phyloP scores from a whole-genome alignment of 2,329 filamentous ascomycete genomes.

The Trichoderma brevicompactum region DNA sequence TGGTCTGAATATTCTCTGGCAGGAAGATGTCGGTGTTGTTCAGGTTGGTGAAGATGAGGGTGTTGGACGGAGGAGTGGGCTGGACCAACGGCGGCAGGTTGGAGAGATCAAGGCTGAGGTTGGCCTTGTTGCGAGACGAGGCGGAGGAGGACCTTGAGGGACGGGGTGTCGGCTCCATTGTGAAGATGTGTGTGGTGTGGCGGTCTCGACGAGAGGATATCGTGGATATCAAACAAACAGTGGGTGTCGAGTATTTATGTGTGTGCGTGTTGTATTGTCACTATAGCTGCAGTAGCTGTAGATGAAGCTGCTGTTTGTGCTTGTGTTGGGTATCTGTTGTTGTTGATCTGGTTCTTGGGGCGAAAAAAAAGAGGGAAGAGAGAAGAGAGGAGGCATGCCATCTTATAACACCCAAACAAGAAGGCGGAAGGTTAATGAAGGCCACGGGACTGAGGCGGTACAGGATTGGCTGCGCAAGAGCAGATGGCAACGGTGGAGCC shows the following conservation, averaged over 20 bases:
- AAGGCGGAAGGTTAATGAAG: slow-evolving; percentile 22
- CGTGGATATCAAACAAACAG: neutral
- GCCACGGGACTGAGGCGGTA: slow-evolving; percentile 19
- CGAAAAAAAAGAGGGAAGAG: neutral
- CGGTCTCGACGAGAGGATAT: neutral
- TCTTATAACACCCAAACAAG: slow-evolving; percentile 21
- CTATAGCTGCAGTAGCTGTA: neutral
- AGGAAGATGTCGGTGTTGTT: slow-evolving; percentile 74
- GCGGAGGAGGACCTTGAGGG: slow-evolving; percentile 52
- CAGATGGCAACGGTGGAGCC: slow-evolving; percentile 22
- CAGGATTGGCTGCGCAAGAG: slow-evolving; percentile 21
- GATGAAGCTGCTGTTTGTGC: neutral
- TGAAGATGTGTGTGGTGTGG: slow-evolving; percentile 21
- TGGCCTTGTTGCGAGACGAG: slow-evolving; percentile 49
- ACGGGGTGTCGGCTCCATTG: slow-evolving; percentile 45
- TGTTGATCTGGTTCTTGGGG: neutral
- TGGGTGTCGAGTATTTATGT: neutral
- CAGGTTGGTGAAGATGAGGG: slow-evolving; percentile 82
- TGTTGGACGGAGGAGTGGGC: slow-evolving; percentile 80
- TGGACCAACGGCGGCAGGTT: slow-evolving; percentile 69
- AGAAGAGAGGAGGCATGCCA: slow-evolving; percentile 15
- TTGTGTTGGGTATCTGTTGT: neutral
- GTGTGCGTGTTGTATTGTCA: neutral
- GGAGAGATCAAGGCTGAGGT: slow-evolving; percentile 74
- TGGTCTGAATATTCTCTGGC: slow-evolving; percentile 72